Base-by-base conservation (phyloP, 2,329 filamentous ascomycete species). In the Boeremia lycopersici region DNA sequence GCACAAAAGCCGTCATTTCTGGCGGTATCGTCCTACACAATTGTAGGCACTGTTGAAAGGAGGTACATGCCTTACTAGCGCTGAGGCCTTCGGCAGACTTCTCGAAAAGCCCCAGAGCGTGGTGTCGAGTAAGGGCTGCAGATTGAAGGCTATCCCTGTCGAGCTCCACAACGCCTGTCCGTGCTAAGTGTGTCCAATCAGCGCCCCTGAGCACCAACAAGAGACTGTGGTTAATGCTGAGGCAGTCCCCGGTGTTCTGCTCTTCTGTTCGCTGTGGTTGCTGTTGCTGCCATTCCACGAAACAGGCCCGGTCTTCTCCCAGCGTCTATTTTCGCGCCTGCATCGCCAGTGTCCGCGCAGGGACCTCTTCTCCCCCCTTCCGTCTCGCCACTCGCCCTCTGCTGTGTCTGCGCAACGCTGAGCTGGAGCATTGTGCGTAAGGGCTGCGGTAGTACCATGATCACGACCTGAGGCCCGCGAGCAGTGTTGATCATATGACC, bases 371-470 rank as follows among this genome's bases (percentile, higher is more conserved):
- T 56, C 59, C 49, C 56, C 56, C 52, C 53, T 58, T 56, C 54
- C 51, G 55, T 56, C 60, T 56, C 55, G 47, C 57, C 30, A 62
- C 48, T 41, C 48, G 53, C 49, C 47, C 46, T 55, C 52, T 17
- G 19, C 19, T n/a, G 38, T 41, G 25, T 41, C 36, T 62, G 59
- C 62, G 57, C 62, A 45, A 63, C 63, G 57, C 60, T 58, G 53
- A 38, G 34, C 58, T 48, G 40, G 43, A 44, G 54, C 62, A 55
- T 59, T 50, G 44, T 58, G 59, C 56, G 55, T 57, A 65, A 62
- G 59, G 62, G 64, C 65, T 61, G 59, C 58, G 56, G 67, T 68
- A 61, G 54, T 65, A 69, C 63, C 62, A 71, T 71, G 68, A 59
- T 57, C 62, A 62, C 66, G 48, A 41, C 52, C 49, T 44, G 35